A percentile compares a stretch with the other conserved stretches of the same genome.
Conservation (phyloP, 208 protist genomes). For the Borovskyia barvae region DNA sequence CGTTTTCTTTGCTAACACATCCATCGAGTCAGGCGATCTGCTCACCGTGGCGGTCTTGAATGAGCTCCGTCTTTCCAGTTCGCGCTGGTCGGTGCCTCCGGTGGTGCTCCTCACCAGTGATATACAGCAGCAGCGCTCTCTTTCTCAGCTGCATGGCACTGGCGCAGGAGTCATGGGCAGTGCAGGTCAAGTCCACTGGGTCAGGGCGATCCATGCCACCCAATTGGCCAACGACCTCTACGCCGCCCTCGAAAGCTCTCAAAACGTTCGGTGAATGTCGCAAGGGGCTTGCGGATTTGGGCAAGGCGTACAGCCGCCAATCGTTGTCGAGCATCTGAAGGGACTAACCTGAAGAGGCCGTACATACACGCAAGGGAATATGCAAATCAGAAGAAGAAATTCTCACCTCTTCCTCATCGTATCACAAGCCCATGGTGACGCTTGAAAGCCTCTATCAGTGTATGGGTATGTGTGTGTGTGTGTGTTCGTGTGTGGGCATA, state of each 20-base stretch:
- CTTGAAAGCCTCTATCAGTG: no score
- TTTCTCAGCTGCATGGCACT: conserved; percentile 41
- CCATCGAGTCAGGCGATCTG: conserved; percentile 71
- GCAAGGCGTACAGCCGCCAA: no score
- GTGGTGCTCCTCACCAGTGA: conserved; percentile 72
- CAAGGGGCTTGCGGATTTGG: no score
- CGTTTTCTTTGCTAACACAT: conserved; percentile 56
- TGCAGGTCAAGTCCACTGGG: conserved; percentile 15
- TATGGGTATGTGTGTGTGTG: neutral
- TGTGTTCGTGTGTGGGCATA: no score
- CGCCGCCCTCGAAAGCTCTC: conserved; percentile 17
- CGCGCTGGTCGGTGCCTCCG: conserved; percentile 27
- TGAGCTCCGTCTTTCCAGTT: conserved; percentile 29
- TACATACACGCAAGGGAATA: neutral
- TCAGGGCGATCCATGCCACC: conserved; percentile 10
- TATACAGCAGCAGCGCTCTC: conserved; percentile 45
- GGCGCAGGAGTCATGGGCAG: conserved; percentile 5
- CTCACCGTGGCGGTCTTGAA: conserved; percentile 40
- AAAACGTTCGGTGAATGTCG: conserved; percentile 11
- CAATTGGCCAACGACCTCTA: conserved; percentile 18
- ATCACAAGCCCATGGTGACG: no score
- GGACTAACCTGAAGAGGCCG: neutral
- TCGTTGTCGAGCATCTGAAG: no score
- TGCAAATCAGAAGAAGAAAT: conserved; percentile 1
- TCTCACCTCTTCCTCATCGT: no score